phyloP scores from a whole-genome alignment of 2,329 filamentous ascomycete genomes.

The Simplicillium aogashimaense region DNA sequence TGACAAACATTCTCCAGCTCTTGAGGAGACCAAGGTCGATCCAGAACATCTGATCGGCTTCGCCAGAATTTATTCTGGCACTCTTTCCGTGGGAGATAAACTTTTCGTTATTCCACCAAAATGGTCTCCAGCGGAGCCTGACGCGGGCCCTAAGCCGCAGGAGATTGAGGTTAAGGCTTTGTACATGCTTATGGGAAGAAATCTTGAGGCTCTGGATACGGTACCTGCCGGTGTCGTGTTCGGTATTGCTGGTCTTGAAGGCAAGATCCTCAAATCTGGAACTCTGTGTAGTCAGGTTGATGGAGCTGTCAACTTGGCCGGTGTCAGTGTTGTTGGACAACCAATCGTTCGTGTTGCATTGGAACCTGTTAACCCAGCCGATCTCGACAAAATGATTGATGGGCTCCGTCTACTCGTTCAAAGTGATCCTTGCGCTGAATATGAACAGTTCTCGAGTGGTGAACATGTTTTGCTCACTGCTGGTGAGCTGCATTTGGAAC shows the following conservation, averaged over 20 bases:
- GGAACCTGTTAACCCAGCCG: conserved; percentile 83
- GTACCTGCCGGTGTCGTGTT: conserved; percentile 94
- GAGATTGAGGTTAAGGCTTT: conserved; percentile 79
- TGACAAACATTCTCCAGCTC: conserved; percentile 36
- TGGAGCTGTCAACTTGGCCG: conserved; percentile 83
- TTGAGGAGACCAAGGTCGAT: conserved; percentile 52
- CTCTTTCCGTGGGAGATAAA: conserved; percentile 76
- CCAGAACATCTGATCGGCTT: conserved; percentile 90
- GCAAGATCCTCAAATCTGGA: conserved; percentile 89
- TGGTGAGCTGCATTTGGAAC: conserved; percentile 86
- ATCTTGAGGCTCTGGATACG: conserved; percentile 69
- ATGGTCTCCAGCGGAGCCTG: conserved; percentile 72
- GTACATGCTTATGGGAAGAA: conserved; percentile 93
- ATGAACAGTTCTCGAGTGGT: conserved; percentile 84
- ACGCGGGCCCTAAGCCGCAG: conserved; percentile 62
- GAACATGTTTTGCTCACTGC: conserved; percentile 94
- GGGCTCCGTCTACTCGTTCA: conserved; percentile 82
- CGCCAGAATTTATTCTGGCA: conserved; percentile 86
- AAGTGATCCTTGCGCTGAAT: conserved; percentile 91
- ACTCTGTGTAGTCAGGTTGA: conserved; percentile 83
- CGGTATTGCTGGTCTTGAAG: conserved; percentile 85
- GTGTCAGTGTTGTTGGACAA: conserved; percentile 67
- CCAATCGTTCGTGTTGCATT: conserved; percentile 93
- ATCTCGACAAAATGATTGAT: conserved; percentile 89
- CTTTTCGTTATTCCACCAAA: conserved; percentile 90